A percentile compares a stretch with the other conserved stretches of the same genome.
These are phyloP conservation scores for Penicillium canescens DNA, from an alignment of 495 filamentous ascomycete species.

Conservation along the genomic window DNA sequence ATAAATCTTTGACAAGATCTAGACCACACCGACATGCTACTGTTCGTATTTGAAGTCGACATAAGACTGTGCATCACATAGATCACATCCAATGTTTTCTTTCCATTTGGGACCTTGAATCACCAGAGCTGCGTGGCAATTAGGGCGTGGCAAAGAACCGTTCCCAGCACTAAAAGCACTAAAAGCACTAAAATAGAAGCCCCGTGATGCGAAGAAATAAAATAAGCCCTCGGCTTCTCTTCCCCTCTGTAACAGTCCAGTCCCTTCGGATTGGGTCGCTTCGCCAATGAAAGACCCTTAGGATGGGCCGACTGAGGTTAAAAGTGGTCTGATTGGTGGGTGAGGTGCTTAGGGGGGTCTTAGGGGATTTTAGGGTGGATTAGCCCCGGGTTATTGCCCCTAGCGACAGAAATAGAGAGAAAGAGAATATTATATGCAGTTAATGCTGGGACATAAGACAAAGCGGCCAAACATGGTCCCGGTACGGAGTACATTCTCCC, in stretches of 20 bases:
- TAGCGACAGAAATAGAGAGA: slow-evolving; percentile 17
- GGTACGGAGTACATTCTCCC: no score
- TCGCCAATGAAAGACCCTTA: neutral
- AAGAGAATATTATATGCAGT: neutral
- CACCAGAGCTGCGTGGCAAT: neutral
- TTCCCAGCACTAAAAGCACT: no score
- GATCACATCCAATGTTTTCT: no score
- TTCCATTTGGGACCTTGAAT: no score
- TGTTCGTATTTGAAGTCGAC: no score
- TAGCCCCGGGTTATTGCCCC: slow-evolving; percentile 14
- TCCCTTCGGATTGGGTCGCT: neutral
- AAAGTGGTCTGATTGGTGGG: slow-evolving; percentile 3
- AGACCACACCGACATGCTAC: no score
- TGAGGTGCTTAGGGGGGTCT: neutral
- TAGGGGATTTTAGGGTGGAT: no score
- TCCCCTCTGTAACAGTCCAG: slow-evolving; percentile 1
- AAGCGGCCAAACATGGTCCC: no score
- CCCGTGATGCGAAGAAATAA: slow-evolving; percentile 10
- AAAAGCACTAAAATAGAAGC: neutral
- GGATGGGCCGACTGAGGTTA: neutral
- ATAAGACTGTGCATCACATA: no score
- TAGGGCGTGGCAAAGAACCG: neutral
- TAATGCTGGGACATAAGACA: no score
- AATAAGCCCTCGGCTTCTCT: slow-evolving; percentile 14
- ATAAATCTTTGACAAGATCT: no score